phyloP scores from a whole-genome alignment of 768 basidiomycete species.

The Phylloporus sp. region DNA sequence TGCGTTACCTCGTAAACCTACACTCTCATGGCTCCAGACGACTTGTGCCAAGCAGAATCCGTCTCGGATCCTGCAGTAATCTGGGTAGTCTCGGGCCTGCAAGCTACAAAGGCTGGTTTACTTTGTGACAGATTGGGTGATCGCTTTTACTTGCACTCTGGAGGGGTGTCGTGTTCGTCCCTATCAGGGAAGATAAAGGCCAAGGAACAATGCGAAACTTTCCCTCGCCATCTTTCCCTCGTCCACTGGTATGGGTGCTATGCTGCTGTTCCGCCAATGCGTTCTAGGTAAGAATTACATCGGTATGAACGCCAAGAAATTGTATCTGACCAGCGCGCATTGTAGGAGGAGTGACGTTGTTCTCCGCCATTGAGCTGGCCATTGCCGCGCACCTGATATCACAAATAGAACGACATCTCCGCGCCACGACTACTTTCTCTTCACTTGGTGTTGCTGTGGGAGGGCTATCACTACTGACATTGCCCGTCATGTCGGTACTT shows the following conservation, averaged over 20 bases:
- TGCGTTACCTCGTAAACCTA: too few species aligned
- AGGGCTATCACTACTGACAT: constrained; percentile 26
- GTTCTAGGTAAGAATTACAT: constrained; percentile 21
- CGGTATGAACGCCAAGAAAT: neutral
- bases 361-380: constrained; percentile 31
- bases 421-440: constrained; percentile 17
- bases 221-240: neutral
- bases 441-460: constrained; percentile 28
- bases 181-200: constrained; percentile 11
- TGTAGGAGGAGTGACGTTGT: constrained; percentile 15
- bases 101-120: too few species aligned
- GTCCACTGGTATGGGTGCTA: constrained; percentile 9
- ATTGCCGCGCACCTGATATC: constrained; percentile 27
- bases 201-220: neutral
- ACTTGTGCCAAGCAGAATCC: neutral
- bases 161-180: neutral
- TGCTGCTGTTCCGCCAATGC: constrained; percentile 14
- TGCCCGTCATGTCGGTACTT: constrained; percentile 25
- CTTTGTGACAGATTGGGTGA: too few species aligned
- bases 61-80: too few species aligned
- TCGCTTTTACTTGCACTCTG: too few species aligned
- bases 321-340: constrained; percentile 1
- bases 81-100: too few species aligned
- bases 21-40: neutral
- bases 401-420: constrained; percentile 9